phyloP scores from a whole-genome alignment of 441 rosid genomes.

The Croton setiger region DNA sequence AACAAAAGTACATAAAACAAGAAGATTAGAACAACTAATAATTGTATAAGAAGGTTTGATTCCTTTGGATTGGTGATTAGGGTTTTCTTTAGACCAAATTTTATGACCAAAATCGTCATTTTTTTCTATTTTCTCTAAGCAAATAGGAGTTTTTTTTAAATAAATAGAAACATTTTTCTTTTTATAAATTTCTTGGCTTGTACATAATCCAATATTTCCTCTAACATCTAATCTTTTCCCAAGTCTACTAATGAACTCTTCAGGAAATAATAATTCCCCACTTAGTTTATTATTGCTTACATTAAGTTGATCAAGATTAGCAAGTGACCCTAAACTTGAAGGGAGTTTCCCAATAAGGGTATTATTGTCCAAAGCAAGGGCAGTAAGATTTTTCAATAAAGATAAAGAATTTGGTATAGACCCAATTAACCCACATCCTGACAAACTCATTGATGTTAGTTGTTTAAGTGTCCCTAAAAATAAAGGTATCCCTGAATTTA shows the following conservation, averaged over 20 bases:
- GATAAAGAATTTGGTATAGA: slow-evolving; percentile 32
- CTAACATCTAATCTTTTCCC: slow-evolving; percentile 40
- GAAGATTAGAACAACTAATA: slow-evolving; percentile 10
- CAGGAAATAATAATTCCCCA: slow-evolving; percentile 32
- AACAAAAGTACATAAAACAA: slow-evolving; percentile 3
- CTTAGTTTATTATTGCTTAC: slow-evolving; percentile 37
- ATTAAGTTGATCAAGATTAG: slow-evolving; percentile 36
- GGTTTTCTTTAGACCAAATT: too few relatives aligned
- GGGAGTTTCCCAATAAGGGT: slow-evolving; percentile 38
- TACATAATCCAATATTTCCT: slow-evolving; percentile 39
- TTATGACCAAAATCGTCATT: slow-evolving; percentile 12
- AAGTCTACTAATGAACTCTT: slow-evolving; percentile 36
- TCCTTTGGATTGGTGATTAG: slow-evolving; percentile 25
- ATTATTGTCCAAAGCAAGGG: slow-evolving; percentile 37
- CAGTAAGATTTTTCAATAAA: slow-evolving; percentile 32
- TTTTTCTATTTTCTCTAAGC: slow-evolving; percentile 24
- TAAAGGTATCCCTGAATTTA: slow-evolving; percentile 32
- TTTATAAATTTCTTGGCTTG: slow-evolving; percentile 20
- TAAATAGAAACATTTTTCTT: slow-evolving; percentile 21
- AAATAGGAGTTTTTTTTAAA: slow-evolving; percentile 28
- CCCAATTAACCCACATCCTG: slow-evolving; percentile 39
- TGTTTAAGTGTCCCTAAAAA: slow-evolving; percentile 27
- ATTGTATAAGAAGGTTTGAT: slow-evolving; percentile 21
- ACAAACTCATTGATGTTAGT: slow-evolving; percentile 37
- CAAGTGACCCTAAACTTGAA: slow-evolving; percentile 34